Percentiles rank a stretch among this genome's conserved stretches.
Conservation (phyloP, 2,329 filamentous ascomycete species). For the Drechslerella coelobrocha region DNA sequence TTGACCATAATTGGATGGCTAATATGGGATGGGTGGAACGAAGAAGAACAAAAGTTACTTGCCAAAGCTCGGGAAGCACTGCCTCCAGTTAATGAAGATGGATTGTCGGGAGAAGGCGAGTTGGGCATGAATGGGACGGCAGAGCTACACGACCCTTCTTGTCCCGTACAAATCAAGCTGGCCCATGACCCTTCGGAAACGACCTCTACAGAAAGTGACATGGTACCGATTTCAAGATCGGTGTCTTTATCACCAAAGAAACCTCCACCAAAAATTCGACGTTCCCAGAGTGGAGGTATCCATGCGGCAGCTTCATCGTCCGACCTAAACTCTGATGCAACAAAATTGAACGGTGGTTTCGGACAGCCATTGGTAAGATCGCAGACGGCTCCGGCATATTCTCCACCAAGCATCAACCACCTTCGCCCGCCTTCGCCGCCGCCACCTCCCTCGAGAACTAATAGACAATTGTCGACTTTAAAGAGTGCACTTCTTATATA, state of each 20-base stretch:
- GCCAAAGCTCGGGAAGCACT: constrained; percentile 14
- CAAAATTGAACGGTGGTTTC: constrained; percentile 4
- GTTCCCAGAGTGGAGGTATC: background rate
- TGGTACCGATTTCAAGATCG: constrained; percentile 17
- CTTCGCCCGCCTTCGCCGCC: constrained; percentile 60
- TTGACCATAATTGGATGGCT: constrained; percentile 87
- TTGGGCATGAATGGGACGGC: background rate
- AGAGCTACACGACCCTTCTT: background rate
- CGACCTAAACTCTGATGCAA: background rate
- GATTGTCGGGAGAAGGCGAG: background rate
- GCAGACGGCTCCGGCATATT: constrained; percentile 56
- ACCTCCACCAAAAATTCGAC: background rate
- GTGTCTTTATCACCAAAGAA: constrained; percentile 34
- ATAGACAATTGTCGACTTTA: constrained; percentile 75
- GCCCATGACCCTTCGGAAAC: constrained; percentile 49
- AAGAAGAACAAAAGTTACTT: constrained; percentile 39
- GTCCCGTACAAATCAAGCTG: background rate
- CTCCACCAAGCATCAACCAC: constrained; percentile 57
- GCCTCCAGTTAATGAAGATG: background rate
- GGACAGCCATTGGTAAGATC: constrained; percentile 40
- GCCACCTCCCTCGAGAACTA: constrained; percentile 61
- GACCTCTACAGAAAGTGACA: constrained; percentile 34
- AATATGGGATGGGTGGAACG: constrained; percentile 72
- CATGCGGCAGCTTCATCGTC: constrained; percentile 15
- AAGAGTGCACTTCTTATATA: constrained; percentile 95